Evolutionary conservation across 805 yeast species (phyloP), one percentile per base, ranked within the genome.

Genomic region (Kodamaea restingae): DNA sequence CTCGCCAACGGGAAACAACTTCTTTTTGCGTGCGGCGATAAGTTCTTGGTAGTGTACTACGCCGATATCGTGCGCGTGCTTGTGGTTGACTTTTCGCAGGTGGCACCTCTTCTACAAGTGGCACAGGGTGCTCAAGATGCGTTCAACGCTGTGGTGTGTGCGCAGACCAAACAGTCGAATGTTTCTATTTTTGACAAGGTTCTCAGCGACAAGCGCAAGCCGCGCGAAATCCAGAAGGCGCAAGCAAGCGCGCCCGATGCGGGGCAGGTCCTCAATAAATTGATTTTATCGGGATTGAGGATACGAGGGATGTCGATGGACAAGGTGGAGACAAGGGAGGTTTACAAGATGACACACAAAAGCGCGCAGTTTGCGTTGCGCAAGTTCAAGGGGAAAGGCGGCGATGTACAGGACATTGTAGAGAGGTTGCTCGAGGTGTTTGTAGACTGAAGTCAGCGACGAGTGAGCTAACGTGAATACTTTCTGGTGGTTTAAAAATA

Each of bases 231-330:
- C 4, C 36, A 50, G 15, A 34, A 46, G 21, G 36, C 33, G 11
- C 36, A 18, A 12, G 35, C 15, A 11, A 34, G 22, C 26, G 48
- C 49, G 17, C 67, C 60, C 18, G 67, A 67, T 35, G 50, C 63
- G 26, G 51, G 59, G 35, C 61, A 51, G 41, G 61, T 63, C 10
- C 48, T 67, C 18, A 58, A 52, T 39, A 61, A 63, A 42, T 47
- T 66, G 7, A 57, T 67, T 11, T 51, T 61, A n/a, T 64, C 71
- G 12, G 74, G 73, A 7, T 51, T 69, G 15, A 53, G 74, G 38
- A 56, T 69, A 10, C 55, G 74, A 29, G 73, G 73, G 5, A 48
- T 67, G 24, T 52, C 63, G 48, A 38, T 24, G 14, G 70, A 67
- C 28, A 61, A 56, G 36, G 40, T 67, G 12, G 58, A 63, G 24